Conservation (phyloP, 257 asterid genomes). For the Coffea canephora region DNA sequence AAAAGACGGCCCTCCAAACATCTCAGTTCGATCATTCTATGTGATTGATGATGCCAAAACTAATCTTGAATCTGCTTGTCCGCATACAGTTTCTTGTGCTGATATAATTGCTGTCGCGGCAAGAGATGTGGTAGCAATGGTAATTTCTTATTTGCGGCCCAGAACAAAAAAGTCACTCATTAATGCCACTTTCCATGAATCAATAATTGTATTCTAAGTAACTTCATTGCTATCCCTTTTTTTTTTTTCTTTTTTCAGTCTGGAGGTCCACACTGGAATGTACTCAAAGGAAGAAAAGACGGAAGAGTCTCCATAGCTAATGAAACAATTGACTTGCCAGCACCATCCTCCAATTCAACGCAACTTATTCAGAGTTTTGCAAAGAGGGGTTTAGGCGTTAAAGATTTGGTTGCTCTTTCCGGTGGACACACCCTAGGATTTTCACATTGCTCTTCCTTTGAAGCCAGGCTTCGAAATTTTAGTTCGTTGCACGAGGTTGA, state of each 20-base stretch:
- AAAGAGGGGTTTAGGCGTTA: conserved; percentile 48
- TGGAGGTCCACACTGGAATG: conserved; percentile 69
- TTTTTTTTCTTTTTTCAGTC: conserved; percentile 30
- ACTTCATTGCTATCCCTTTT: background rate
- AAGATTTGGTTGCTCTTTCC: conserved; percentile 67
- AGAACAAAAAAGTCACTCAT: background rate
- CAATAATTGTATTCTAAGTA: background rate
- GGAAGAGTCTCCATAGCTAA: conserved; percentile 58
- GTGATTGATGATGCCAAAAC: conserved; percentile 68
- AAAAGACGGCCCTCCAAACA: conserved; percentile 75
- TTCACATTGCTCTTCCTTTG: conserved; percentile 82
- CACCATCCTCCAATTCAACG: conserved; percentile 56
- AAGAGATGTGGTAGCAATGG: conserved; percentile 62
- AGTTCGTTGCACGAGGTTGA: conserved; percentile 51
- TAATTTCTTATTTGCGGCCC: conserved; percentile 14
- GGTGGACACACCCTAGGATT: conserved; percentile 77
- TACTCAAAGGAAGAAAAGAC: conserved; percentile 62
- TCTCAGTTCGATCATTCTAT: conserved; percentile 60
- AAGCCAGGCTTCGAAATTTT: conserved; percentile 61
- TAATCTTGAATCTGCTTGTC: conserved; percentile 63
- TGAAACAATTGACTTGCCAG: conserved; percentile 65
- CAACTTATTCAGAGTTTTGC: conserved; percentile 58
- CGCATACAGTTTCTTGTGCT: conserved; percentile 72
- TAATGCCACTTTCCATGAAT: background rate
- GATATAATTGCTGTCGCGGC: conserved; percentile 70